Evolutionary conservation across 768 basidiomycete species (phyloP).

Genomic region (Gymnopilus junonius): DNA sequence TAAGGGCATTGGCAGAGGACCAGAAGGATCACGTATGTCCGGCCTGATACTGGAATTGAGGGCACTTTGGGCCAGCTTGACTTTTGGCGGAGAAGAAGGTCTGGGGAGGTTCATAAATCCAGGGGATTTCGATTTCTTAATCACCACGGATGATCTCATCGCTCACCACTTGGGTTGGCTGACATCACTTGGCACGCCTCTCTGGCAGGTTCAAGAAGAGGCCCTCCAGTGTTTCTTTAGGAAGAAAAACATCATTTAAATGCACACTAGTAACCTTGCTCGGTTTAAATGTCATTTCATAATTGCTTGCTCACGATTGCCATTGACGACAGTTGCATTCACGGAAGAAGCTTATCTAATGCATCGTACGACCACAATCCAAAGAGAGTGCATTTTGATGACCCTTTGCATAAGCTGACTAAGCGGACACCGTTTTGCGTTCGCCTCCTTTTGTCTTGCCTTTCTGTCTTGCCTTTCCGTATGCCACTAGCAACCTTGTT

Average conservation of each 20-base stretch:
- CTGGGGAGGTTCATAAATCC: background rate
- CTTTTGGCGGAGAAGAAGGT: slow-evolving; percentile 9
- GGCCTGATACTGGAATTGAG: background rate
- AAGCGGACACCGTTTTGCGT: too few relatives aligned
- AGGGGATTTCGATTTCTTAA: slow-evolving; percentile 6
- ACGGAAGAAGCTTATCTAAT: too few relatives aligned
- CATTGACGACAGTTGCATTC: too few relatives aligned
- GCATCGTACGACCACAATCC: too few relatives aligned
- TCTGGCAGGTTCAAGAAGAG: slow-evolving; percentile 5
- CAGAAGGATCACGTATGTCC: background rate
- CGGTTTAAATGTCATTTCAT: too few relatives aligned
- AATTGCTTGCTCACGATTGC: too few relatives aligned
- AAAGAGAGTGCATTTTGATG: too few relatives aligned
- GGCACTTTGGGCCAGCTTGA: slow-evolving; percentile 1
- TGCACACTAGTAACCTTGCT: too few relatives aligned
- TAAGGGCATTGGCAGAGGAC: background rate
- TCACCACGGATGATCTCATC: slow-evolving; percentile 1
- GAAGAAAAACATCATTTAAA: background rate
- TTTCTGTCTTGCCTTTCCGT: too few relatives aligned
- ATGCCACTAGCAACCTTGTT: too few relatives aligned
- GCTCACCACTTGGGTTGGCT: slow-evolving; percentile 6
- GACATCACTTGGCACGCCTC: background rate
- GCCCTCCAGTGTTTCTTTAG: background rate
- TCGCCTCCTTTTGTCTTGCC: too few relatives aligned
- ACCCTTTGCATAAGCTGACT: too few relatives aligned